Evolutionary conservation across 192 early-diverging fungal genomes (phyloP).

Genomic region (Linderina pennispora): DNA sequence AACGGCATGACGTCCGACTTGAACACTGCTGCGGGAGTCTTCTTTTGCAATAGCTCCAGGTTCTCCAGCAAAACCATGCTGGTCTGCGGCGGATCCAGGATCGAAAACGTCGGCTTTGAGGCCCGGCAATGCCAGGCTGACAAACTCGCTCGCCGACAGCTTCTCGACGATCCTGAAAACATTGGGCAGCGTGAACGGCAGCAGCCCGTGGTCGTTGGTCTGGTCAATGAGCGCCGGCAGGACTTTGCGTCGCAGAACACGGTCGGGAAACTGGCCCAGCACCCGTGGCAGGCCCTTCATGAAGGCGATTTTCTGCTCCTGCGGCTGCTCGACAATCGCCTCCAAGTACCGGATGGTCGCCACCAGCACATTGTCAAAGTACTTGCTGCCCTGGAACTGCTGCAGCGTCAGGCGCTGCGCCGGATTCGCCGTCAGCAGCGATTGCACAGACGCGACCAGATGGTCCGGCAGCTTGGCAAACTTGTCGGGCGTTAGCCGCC

Average conservation of each 20-base stretch:
- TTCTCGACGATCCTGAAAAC: slow-evolving; percentile 66
- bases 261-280: slow-evolving; percentile 64
- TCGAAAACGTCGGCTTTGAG: slow-evolving; percentile 57
- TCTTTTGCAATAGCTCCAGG: slow-evolving; percentile 60
- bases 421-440: slow-evolving; percentile 51
- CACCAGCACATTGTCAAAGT: slow-evolving; percentile 75
- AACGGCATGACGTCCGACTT: slow-evolving; percentile 62
- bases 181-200: slow-evolving; percentile 69
- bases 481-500: slow-evolving; percentile 24
- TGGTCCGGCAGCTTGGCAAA: slow-evolving; percentile 50
- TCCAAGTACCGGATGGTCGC: slow-evolving; percentile 78
- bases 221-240: slow-evolving; percentile 64
- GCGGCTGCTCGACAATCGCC: slow-evolving; percentile 68
- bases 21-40: slow-evolving; percentile 54
- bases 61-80: slow-evolving; percentile 59
- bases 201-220: slow-evolving; percentile 65
- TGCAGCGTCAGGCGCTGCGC: slow-evolving; percentile 51
- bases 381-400: slow-evolving; percentile 61
- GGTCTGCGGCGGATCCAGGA: slow-evolving; percentile 62
- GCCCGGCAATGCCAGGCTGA: slow-evolving; percentile 50
- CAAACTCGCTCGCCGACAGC: slow-evolving; percentile 57
- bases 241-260: slow-evolving; percentile 66
- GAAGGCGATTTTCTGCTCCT: slow-evolving; percentile 72
- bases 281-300: slow-evolving; percentile 68
- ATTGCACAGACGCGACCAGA: slow-evolving; percentile 44